Base-by-base conservation (phyloP, 345 rosid species). In the Acer saccharum region DNA sequence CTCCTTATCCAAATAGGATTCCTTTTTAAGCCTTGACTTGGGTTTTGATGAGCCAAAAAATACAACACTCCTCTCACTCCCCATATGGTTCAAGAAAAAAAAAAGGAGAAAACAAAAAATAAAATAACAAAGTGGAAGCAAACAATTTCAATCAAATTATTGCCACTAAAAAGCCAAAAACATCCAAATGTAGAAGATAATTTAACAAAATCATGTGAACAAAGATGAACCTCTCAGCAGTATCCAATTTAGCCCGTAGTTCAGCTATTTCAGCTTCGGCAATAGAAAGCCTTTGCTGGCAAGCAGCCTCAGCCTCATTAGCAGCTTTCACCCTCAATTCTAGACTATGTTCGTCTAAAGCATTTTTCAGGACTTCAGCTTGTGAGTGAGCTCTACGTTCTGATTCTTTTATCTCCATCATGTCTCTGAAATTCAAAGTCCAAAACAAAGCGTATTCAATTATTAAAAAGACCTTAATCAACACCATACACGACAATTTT, bases 261-360 rank as follows among this genome's bases (percentile, higher is more conserved):
- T 88, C 95, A 75, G 87, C 83, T 82, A 92, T 92, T 89, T 96
- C 97, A 82, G 90, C 94, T 89, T 92, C 92, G 48, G 97, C 90
- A 74, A 81, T 86, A 75, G 87, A 86, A 83, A 96, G 98, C 84
- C 99, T 92, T 86, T 84, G 88, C 78, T 89, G 97, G 85, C 98
- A 94, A 68, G 97, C 97, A 87, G 84, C 90, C 79, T 92, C 95
- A 35, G 97, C 91, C 85, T 94, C 97, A 76, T 89, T 88, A 80
- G 99, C 99, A 62, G 98, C 99, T 87, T 87, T 92, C 75, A 94
- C 97, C 88, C 99, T 91, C 88, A 96, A 79, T 85, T 96, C 97
- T 27, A 94, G 87, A 86, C 91, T 84, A 82, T 96, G 98, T 79
- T 96, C 98, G 73, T 91, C 95, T 73, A 96, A 83, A 68, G 90